Evolutionary conservation across 2,329 filamentous ascomycete species (phyloP).

Genomic region (Thielaviopsis populi): DNA sequence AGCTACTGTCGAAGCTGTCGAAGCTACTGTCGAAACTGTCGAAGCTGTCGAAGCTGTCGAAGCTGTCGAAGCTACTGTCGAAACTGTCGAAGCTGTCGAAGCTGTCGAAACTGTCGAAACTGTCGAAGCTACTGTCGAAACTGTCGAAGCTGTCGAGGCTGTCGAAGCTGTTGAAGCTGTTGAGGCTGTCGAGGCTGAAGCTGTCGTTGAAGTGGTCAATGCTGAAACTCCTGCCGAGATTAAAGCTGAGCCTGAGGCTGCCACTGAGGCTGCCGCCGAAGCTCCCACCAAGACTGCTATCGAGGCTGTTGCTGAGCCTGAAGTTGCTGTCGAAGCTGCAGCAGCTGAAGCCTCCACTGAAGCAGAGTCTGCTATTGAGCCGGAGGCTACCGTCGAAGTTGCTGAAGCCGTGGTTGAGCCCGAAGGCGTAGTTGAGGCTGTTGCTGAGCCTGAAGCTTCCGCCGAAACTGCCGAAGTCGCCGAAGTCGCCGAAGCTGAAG

Average conservation of each 20-base stretch:
- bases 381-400: neutral
- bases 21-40: slow-evolving; percentile 1
- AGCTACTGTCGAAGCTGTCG: neutral
- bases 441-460: neutral
- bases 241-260: neutral
- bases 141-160: neutral
- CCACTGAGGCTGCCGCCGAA: neutral
- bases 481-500: neutral
- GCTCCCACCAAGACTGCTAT: too few relatives aligned
- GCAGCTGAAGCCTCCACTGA: slow-evolving; percentile 5
- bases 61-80: neutral
- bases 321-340: neutral
- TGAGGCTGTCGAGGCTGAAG: neutral
- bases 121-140: neutral
- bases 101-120: neutral
- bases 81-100: neutral
- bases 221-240: slow-evolving; percentile 12
- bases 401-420: too few relatives aligned
- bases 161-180: neutral
- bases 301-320: neutral
- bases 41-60: neutral
- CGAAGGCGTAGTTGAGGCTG: neutral
- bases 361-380: slow-evolving; percentile 7
- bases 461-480: too few relatives aligned
- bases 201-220: neutral